Base-by-base conservation (phyloP, 306 rosid species). In the Medicago arabica region DNA sequence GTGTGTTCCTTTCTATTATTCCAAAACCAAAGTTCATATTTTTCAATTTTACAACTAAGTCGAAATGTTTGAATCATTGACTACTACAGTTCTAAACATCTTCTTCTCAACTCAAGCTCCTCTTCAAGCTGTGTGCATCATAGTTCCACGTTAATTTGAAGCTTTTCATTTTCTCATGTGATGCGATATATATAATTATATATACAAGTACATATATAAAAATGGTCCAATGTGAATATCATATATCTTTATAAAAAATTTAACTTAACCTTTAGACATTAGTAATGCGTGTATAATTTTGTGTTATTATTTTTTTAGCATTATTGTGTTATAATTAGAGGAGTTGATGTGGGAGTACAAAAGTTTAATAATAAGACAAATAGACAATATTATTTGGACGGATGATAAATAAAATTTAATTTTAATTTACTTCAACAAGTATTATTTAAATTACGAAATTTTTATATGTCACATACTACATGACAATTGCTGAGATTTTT, bases 31-130 rank as follows among this genome's bases (percentile, higher is more conserved):
- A 76, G 6, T 71, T 75, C 49, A 16, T 41, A 38, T 25, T 80
- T 50, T 31, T 13, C 17, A 53, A 67, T 67, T 76, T 77, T 69
- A 6, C 31, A 34, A 4, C 38, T 64, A 67, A 55, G 53, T 65
- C 23, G 41, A 67, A 55, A 83, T 43, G 81, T 88, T 86, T 83
- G 88, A 88, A 91, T 70, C 76, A 81, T 76, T 84, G 90, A 89
- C 96, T 74, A 66, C 31, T 3, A 54, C 75, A 16, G 6, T 57
- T 34, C 74, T 34, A 2, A 64, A 74, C 80, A 25, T 38, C 14
- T 4, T 40, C 65, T 0, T 6, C 39, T 19, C 79, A 70, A 14
- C 79, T 44, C 6, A 44, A 14, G 2, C 51, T 34, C 38, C 14
- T 17, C 50, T 10, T 2, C 0, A 0, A 9, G 2, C 44, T 9